These are phyloP conservation scores for Clonostachys byssicola DNA, from an alignment of 2,329 filamentous ascomycete genomes.

Conservation along the genomic window DNA sequence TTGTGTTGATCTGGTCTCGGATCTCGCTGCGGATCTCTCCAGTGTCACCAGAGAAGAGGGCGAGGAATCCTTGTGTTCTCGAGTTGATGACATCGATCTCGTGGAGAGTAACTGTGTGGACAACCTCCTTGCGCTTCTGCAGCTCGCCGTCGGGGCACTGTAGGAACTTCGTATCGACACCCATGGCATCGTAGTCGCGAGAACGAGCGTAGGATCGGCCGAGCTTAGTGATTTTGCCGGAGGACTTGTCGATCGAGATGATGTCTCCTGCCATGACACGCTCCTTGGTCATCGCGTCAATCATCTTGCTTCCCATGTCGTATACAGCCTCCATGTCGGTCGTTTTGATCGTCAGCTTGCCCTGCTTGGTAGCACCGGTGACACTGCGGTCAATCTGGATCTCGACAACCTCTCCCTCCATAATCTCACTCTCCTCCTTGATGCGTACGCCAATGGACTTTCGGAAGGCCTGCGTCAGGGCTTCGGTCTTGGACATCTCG, in stretches of 20 bases:
- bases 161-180: slow-evolving; percentile 95
- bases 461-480: slow-evolving; percentile 95
- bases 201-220: slow-evolving; percentile 92
- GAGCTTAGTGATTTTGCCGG: slow-evolving; percentile 95
- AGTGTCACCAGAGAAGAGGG: slow-evolving; percentile 95
- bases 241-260: slow-evolving; percentile 97
- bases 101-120: slow-evolving; percentile 94
- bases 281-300: slow-evolving; percentile 99
- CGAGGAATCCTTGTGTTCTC: slow-evolving; percentile 94
- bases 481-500: slow-evolving; percentile 99
- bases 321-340: slow-evolving; percentile 99
- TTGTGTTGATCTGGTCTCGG: slow-evolving; percentile 97
- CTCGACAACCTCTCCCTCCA: slow-evolving; percentile 97
- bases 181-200: slow-evolving; percentile 98
- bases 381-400: slow-evolving; percentile 98
- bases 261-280: slow-evolving; percentile 98
- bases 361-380: slow-evolving; percentile 94
- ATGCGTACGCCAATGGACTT: slow-evolving; percentile 98
- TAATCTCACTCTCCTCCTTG: slow-evolving; percentile 98
- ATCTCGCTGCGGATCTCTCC: slow-evolving; percentile 97
- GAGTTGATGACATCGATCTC: slow-evolving; percentile 99
- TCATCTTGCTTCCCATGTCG: slow-evolving; percentile 99
- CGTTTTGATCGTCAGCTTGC: slow-evolving; percentile 98
- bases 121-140: slow-evolving; percentile 93
- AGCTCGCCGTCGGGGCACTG: slow-evolving; percentile 97